Conservation (phyloP, 805 yeast genomes). For the Naumovozyma dairenensis region DNA sequence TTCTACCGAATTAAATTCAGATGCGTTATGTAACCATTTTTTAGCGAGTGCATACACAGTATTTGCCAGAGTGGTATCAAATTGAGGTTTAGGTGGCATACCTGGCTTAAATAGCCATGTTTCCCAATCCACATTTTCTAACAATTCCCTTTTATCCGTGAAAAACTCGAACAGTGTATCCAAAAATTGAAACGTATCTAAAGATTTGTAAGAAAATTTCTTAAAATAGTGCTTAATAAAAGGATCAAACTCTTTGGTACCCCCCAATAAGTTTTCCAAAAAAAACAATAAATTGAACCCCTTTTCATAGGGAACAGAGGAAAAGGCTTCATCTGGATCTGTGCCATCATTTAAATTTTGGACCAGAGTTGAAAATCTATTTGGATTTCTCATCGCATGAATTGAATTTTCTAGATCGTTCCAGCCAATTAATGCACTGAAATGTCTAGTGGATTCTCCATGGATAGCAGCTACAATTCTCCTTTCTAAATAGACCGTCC, state of each 20-base stretch:
- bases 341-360: slow-evolving; percentile 58
- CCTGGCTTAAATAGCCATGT: slow-evolving; percentile 77
- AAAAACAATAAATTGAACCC: slow-evolving; percentile 73
- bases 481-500: slow-evolving; percentile 90
- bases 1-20: slow-evolving; percentile 5
- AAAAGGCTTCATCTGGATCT: slow-evolving; percentile 87
- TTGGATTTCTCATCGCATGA: slow-evolving; percentile 47
- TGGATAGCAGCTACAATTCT: slow-evolving; percentile 69
- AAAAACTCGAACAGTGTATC: slow-evolving; percentile 66
- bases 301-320: slow-evolving; percentile 83
- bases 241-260: slow-evolving; percentile 56
- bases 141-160: slow-evolving; percentile 35
- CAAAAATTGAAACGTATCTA: slow-evolving; percentile 74
- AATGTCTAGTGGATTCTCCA: slow-evolving; percentile 70
- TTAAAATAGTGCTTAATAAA: slow-evolving; percentile 71
- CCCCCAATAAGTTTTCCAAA: slow-evolving; percentile 63
- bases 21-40: slow-evolving; percentile 46
- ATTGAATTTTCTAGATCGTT: slow-evolving; percentile 62
- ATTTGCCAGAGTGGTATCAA: slow-evolving; percentile 71
- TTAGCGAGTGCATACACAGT: slow-evolving; percentile 56
- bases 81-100: slow-evolving; percentile 78
- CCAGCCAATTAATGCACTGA: slow-evolving; percentile 85
- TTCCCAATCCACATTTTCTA: slow-evolving; percentile 75
- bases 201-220: slow-evolving; percentile 56
- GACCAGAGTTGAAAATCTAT: slow-evolving; percentile 52